A percentile compares a stretch with the other conserved stretches of the same genome.
These are phyloP conservation scores for Bipolaris cookei DNA, from an alignment of 2,329 filamentous ascomycete genomes.

Conservation along the genomic window DNA sequence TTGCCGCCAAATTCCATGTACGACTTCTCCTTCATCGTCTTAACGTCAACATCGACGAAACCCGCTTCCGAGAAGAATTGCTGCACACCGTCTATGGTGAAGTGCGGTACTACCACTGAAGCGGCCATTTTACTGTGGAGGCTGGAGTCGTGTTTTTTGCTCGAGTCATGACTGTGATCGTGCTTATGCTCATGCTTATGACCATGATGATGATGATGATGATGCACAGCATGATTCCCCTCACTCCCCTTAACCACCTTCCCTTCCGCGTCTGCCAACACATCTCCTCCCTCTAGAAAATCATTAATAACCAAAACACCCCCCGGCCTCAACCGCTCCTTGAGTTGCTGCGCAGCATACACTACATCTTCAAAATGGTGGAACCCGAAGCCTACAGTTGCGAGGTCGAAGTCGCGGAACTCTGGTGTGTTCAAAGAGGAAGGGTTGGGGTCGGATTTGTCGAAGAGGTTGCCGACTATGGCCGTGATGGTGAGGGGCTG, in stretches of 20 bases:
- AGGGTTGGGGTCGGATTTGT: constrained; percentile 31
- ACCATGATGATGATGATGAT: constrained; percentile 31
- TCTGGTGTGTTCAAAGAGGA: constrained; percentile 32
- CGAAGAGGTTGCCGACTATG: constrained; percentile 47
- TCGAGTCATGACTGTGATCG: constrained; percentile 14
- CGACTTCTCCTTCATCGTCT: constrained; percentile 60
- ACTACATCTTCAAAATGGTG: constrained; percentile 65
- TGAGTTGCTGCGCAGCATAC: constrained; percentile 64
- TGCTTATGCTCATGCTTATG: constrained; percentile 19
- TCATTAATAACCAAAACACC: constrained; percentile 73
- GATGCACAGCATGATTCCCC: constrained; percentile 34
- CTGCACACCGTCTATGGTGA: constrained; percentile 65
- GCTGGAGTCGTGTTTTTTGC: not conserved
- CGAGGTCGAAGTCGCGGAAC: constrained; percentile 53
- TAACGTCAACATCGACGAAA: constrained; percentile 62
- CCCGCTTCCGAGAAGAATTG: constrained; percentile 70
- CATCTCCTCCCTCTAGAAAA: constrained; percentile 63
- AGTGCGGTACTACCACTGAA: constrained; percentile 71
- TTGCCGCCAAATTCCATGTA: constrained; percentile 52
- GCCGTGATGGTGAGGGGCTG: constrained; percentile 28
- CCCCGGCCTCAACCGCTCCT: constrained; percentile 66
- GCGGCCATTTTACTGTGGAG: constrained; percentile 47
- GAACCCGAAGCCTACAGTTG: constrained; percentile 53
- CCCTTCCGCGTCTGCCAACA: constrained; percentile 37
- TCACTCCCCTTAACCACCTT: constrained; percentile 29